phyloP scores from a whole-genome alignment of 106 monocot genomes.

The Dendrobium chrysotoxum region DNA sequence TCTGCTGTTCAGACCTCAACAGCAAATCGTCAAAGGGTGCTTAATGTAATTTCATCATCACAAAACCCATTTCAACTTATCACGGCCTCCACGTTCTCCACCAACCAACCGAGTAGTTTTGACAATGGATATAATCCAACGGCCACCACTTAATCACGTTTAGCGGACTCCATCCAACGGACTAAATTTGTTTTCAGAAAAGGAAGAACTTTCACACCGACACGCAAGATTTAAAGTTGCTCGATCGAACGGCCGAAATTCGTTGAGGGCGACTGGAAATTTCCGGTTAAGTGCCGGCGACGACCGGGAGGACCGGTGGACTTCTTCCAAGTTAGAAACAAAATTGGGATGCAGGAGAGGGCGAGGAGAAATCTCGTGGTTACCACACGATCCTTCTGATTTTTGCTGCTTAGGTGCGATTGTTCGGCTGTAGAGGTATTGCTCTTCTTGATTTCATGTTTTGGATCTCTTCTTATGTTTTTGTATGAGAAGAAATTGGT shows the following conservation, averaged over 20 bases:
- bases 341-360: not conserved
- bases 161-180: not conserved
- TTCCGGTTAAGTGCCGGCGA: not conserved
- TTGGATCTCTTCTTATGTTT: not conserved
- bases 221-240: no score
- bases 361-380: not conserved
- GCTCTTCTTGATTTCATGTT: not conserved
- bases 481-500: not conserved
- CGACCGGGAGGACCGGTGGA: not conserved
- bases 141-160: not conserved
- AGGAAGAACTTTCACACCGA: no score
- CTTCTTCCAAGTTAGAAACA: not conserved
- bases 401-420: not conserved
- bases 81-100: not conserved
- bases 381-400: slow-evolving; percentile 5
- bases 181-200: not conserved
- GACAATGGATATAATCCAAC: not conserved
- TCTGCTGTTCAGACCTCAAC: not conserved
- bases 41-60: not conserved
- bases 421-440: not conserved
- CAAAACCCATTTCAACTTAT: not conserved
- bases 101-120: not conserved
- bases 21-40: not conserved
- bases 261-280: not conserved
- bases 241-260: no score